Base-by-base conservation (phyloP, 805 yeast genomes). In the Candida lessepsii region DNA sequence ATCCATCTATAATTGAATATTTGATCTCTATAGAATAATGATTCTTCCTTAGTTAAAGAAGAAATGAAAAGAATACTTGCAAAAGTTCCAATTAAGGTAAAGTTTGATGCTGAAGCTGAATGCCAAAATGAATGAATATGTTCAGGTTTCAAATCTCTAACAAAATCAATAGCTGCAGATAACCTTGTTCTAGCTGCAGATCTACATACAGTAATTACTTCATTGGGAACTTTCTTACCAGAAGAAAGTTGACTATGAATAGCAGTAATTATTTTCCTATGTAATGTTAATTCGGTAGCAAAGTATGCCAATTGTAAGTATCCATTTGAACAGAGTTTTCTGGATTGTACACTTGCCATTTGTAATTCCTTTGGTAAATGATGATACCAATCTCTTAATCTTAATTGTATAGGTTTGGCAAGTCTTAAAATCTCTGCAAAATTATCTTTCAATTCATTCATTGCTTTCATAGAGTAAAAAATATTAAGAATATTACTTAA, bases 61-160 rank as follows among this genome's bases (percentile, higher is more conserved):
- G 96, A 84, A 11, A 83, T 81, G 51, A 75, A 86, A 40, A 90
- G 63, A 9, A 90, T 67, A 0, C 95, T 82, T 0, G 96, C 96
- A 70, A 90, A 90, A 0, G 91, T 78, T 2, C 96, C 96, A 28
- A 89, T 86, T 26, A 86, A 62, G 5, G 95, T 80, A 47, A 90
- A 78, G 53, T 86, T 87, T 10, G 84, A 73, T 0, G 93, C 73
- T 0, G 96, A 77, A 1, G 89, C 78, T 1, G 89, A 78, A 61
- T 86, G 93, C 96, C 96, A 90, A 58, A 88, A 89, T 9, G 95
- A 79, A 56, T 82, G 90, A 35, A 87, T 72, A 54, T 88, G 95
- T 50, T 88, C 96, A 8, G 84, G 82, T 50, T 81, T 82, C 57
- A 90, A 70, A 44, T 80, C 83, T 36, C 82, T 67, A 8, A 86